Conservation (phyloP, 208 protist species). For the Wallacemonas sp. region DNA sequence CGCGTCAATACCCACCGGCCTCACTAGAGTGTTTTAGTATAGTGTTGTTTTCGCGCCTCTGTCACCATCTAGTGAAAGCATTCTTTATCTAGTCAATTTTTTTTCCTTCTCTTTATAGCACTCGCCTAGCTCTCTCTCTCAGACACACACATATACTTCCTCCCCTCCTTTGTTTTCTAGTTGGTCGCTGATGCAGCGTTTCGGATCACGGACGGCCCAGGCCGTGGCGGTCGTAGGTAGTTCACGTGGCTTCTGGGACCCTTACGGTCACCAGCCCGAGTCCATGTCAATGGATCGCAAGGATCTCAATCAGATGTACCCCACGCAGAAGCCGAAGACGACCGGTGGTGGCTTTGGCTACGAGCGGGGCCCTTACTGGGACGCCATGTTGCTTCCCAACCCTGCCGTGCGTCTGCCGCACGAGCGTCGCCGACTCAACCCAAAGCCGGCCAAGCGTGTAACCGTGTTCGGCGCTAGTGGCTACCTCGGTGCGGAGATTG, state of each 20-base stretch:
- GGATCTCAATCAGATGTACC: slow-evolving; percentile 90
- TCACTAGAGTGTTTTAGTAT: too few relatives aligned
- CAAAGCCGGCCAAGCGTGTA: slow-evolving; percentile 84
- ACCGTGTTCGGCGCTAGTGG: slow-evolving; percentile 88
- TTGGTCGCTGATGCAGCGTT: slow-evolving; percentile 39
- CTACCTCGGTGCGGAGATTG: slow-evolving; percentile 88
- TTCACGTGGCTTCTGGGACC: slow-evolving; percentile 79
- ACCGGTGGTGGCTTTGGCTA: slow-evolving; percentile 90
- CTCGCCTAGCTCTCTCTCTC: not conserved
- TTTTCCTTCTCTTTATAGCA: not conserved
- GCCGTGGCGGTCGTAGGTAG: slow-evolving; percentile 18
- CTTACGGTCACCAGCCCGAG: slow-evolving; percentile 84
- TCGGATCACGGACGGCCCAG: slow-evolving; percentile 14
- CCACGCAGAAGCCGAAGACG: slow-evolving; percentile 83
- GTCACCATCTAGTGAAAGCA: too few relatives aligned
- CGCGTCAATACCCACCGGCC: too few relatives aligned
- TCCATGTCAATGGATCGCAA: slow-evolving; percentile 90
- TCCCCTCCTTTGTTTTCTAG: too few relatives aligned
- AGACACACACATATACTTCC: not conserved
- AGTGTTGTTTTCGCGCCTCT: too few relatives aligned
- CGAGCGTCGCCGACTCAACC: slow-evolving; percentile 85
- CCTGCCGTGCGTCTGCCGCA: slow-evolving; percentile 86
- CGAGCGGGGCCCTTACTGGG: slow-evolving; percentile 88
- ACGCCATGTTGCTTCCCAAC: slow-evolving; percentile 86
- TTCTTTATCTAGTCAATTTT: not conserved